These are phyloP conservation scores for Colletotrichum cuscutae DNA, from an alignment of 2,329 filamentous ascomycete genomes.

Conservation along the genomic window DNA sequence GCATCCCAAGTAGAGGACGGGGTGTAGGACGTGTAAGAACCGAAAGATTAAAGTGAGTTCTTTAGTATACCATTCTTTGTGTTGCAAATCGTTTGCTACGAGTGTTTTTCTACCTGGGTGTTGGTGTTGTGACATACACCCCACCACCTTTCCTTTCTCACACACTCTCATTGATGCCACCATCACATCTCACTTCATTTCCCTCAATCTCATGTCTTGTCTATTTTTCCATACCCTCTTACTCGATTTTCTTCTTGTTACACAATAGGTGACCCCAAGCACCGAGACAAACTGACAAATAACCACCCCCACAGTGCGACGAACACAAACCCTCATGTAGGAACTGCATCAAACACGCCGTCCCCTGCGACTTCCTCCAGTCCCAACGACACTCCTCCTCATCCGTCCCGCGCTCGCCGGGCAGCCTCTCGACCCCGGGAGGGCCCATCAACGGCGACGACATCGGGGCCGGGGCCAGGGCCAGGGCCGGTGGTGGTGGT, in stretches of 20 bases:
- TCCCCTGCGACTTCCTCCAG: constrained; percentile 41
- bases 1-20: constrained; percentile 64
- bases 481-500: neutral
- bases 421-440: constrained; percentile 6
- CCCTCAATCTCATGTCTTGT: neutral
- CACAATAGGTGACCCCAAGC: neutral
- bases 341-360: constrained; percentile 43
- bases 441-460: constrained; percentile 9
- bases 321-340: constrained; percentile 41
- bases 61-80: neutral
- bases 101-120: neutral
- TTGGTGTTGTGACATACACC: neutral
- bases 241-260: neutral
- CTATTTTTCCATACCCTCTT: neutral
- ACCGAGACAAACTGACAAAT: neutral
- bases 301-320: constrained; percentile 37
- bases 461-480: neutral
- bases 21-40: constrained; percentile 65
- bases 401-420: constrained; percentile 22
- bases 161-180: neutral
- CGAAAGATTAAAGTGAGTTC: constrained; percentile 58
- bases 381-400: constrained; percentile 29
- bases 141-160: neutral
- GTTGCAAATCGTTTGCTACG: neutral
- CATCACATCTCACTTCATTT: neutral